Evolutionary conservation across 2,329 filamentous ascomycete genomes (phyloP).

Genomic region (Exserohilum rostratum): DNA sequence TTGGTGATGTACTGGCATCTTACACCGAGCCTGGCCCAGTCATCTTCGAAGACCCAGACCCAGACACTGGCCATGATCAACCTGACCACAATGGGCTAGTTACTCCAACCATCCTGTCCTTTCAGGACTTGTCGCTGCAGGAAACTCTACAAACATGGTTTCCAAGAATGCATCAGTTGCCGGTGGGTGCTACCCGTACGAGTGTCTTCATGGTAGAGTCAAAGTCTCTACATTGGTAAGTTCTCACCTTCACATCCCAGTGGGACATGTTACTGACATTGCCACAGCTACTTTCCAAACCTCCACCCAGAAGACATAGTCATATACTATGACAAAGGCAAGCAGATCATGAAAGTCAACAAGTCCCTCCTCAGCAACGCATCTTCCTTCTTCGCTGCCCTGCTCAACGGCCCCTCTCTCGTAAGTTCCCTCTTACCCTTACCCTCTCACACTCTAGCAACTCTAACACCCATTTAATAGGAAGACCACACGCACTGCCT

Average conservation of each 20-base stretch:
- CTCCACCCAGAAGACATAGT: slow-evolving; percentile 21
- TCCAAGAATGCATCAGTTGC: neutral
- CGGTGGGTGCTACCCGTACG: slow-evolving; percentile 5
- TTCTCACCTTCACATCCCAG: neutral
- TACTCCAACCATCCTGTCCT: slow-evolving; percentile 20
- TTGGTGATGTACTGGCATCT: neutral
- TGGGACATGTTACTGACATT: neutral
- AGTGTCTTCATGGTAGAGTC: slow-evolving; percentile 11
- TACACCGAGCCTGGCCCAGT: neutral
- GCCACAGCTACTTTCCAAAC: slow-evolving; percentile 11
- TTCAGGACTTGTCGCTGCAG: slow-evolving; percentile 19
- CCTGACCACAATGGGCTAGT: neutral
- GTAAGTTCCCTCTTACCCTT: slow-evolving; percentile 5
- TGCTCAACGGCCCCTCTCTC: slow-evolving; percentile 17
- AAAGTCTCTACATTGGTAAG: slow-evolving; percentile 15
- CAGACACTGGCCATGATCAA: neutral
- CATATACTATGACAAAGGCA: slow-evolving; percentile 25
- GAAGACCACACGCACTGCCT: slow-evolving; percentile 15
- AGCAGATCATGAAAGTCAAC: slow-evolving; percentile 20
- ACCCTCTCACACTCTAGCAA: neutral
- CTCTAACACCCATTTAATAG: neutral
- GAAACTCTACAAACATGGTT: slow-evolving; percentile 3
- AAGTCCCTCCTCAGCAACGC: slow-evolving; percentile 21
- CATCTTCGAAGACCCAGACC: slow-evolving; percentile 10
- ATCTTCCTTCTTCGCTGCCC: slow-evolving; percentile 22